phyloP scores from a whole-genome alignment of 1,284 basidiomycete genomes.

The Rhodotorula sp. region DNA sequence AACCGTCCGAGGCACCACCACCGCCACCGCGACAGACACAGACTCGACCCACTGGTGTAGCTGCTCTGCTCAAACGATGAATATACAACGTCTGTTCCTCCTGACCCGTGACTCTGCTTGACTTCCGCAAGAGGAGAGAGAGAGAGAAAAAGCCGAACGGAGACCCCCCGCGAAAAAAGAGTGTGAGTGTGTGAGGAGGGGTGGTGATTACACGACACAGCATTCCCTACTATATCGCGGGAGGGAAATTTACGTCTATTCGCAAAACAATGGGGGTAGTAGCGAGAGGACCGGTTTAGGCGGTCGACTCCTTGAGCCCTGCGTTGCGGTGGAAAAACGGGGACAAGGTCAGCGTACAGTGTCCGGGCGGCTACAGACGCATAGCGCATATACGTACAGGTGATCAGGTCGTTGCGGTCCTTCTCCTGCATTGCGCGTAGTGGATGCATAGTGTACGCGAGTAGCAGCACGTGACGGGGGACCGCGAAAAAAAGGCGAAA shows the following conservation, averaged over 20 bases:
- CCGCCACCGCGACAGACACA: too few relatives aligned
- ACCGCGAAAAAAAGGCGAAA: not conserved
- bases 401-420: constrained; percentile 79
- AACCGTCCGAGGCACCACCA: too few relatives aligned
- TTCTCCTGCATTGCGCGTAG: not conserved
- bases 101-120: too few relatives aligned
- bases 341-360: too few relatives aligned
- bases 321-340: not conserved
- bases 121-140: too few relatives aligned
- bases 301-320: constrained; percentile 10
- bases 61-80: not conserved
- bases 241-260: constrained; percentile 47
- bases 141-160: too few relatives aligned
- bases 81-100: not conserved
- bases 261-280: not conserved
- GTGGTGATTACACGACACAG: constrained; percentile 48
- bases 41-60: not conserved
- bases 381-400: not conserved
- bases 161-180: not conserved
- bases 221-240: constrained; percentile 66
- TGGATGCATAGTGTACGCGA: too few relatives aligned
- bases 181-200: not conserved
- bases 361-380: too few relatives aligned
- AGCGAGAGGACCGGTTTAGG: not conserved
- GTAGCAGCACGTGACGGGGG: not conserved